phyloP scores from a whole-genome alignment of 495 filamentous ascomycete genomes.

The Trypethelium eluteriae region DNA sequence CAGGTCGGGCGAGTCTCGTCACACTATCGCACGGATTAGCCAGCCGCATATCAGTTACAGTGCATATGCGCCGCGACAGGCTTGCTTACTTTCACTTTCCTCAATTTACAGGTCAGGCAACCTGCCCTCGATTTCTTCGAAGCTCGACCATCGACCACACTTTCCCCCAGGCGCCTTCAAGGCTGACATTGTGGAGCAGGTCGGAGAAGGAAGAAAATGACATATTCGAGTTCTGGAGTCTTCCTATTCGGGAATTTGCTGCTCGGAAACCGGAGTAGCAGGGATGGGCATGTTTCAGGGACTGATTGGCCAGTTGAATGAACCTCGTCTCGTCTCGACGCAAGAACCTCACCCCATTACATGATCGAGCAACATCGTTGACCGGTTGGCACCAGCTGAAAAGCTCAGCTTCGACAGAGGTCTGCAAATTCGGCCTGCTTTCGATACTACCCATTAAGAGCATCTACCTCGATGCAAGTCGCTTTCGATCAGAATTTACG shows the following conservation, averaged over 20 bases:
- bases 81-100: not conserved
- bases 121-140: not conserved
- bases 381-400: too few relatives aligned
- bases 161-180: not conserved
- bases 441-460: too few relatives aligned
- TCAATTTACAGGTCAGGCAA: not conserved
- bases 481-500: too few relatives aligned
- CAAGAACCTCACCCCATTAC: too few relatives aligned
- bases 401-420: too few relatives aligned
- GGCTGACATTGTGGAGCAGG: not conserved
- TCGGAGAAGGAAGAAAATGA: not conserved
- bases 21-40: not conserved
- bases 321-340: too few relatives aligned
- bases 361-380: too few relatives aligned
- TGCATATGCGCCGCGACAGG: not conserved
- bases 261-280: not conserved
- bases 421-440: too few relatives aligned
- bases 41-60: not conserved
- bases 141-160: not conserved
- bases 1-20: not conserved
- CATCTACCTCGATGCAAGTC: too few relatives aligned
- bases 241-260: not conserved
- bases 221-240: not conserved
- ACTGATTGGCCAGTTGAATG: too few relatives aligned
- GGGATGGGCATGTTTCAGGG: not conserved